Evolutionary conservation across 345 rosid species (phyloP).

Genomic region (Citropsis articulata): DNA sequence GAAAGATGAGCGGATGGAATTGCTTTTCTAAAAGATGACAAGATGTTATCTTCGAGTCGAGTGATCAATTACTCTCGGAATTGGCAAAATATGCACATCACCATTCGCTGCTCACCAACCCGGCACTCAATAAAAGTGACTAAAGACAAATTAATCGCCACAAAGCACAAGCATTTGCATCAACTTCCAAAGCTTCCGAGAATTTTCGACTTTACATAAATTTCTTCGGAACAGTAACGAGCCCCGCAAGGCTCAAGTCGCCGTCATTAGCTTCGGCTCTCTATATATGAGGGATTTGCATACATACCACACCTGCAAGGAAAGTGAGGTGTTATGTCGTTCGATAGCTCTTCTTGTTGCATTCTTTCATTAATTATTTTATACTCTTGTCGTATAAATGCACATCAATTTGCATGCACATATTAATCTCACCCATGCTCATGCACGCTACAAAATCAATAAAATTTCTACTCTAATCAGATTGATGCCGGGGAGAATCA

Average conservation of each 20-base stretch:
- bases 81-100: not conserved
- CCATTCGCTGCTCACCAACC: not conserved
- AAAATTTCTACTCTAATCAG: too few species aligned
- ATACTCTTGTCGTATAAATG: too few species aligned
- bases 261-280: not conserved
- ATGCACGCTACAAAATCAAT: too few species aligned
- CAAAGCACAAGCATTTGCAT: not conserved
- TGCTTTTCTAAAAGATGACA: slow-evolving; percentile 9
- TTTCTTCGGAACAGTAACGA: not conserved
- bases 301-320: too few species aligned
- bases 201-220: not conserved
- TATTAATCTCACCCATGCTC: too few species aligned
- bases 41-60: slow-evolving; percentile 1
- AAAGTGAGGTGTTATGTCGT: too few species aligned
- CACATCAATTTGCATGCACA: too few species aligned
- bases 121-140: not conserved
- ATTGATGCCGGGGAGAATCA: too few species aligned
- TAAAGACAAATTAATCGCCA: not conserved
- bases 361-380: too few species aligned
- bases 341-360: too few species aligned
- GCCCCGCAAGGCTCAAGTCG: not conserved
- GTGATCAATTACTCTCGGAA: not conserved
- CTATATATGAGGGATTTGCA: too few species aligned
- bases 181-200: not conserved
- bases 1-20: slow-evolving; percentile 7